Conservation (phyloP, 2,329 filamentous ascomycete species). For the Clonostachys rhizophaga region DNA sequence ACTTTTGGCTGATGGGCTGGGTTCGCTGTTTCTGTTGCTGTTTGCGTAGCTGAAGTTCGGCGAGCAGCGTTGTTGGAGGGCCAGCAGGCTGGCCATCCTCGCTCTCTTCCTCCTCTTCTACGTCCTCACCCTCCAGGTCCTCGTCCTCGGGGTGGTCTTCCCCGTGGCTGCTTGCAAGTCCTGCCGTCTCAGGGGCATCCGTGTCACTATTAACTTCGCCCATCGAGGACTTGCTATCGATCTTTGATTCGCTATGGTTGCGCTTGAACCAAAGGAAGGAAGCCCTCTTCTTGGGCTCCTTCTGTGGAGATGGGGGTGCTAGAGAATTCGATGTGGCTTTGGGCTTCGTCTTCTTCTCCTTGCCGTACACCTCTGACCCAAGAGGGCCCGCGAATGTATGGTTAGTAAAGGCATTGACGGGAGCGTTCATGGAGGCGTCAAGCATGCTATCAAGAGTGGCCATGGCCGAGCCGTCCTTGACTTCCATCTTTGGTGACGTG, state of each 20-base stretch:
- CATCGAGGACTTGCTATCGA: conserved; percentile 13
- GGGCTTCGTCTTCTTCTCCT: conserved; percentile 45
- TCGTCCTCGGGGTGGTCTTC: conserved; percentile 30
- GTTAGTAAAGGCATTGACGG: conserved; percentile 87
- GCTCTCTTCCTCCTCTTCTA: conserved; percentile 27
- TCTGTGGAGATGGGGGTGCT: conserved; percentile 9
- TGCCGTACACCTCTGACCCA: conserved; percentile 70
- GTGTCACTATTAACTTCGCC: conserved; percentile 18
- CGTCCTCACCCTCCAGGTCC: conserved; percentile 24
- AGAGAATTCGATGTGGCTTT: conserved; percentile 18
- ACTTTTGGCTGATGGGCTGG: conserved; percentile 49
- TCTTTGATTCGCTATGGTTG: conserved; percentile 18
- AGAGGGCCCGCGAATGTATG: conserved; percentile 77
- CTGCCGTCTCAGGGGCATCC: conserved; percentile 11
- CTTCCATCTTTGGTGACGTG: conserved; percentile 42
- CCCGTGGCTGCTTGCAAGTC: conserved; percentile 9
- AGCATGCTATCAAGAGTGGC: conserved; percentile 88
- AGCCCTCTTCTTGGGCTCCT: conserved; percentile 36
- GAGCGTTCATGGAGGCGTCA: conserved; percentile 81
- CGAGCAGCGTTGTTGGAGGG: conserved; percentile 82
- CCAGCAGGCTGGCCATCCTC: conserved; percentile 55
- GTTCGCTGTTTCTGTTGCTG: conserved; percentile 80
- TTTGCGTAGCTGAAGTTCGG: conserved; percentile 88
- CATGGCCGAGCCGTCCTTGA: conserved; percentile 78
- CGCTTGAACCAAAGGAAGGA: conserved; percentile 45